phyloP scores from a whole-genome alignment of 2,329 filamentous ascomycete species.

The Arthrobotrys entomopaga region DNA sequence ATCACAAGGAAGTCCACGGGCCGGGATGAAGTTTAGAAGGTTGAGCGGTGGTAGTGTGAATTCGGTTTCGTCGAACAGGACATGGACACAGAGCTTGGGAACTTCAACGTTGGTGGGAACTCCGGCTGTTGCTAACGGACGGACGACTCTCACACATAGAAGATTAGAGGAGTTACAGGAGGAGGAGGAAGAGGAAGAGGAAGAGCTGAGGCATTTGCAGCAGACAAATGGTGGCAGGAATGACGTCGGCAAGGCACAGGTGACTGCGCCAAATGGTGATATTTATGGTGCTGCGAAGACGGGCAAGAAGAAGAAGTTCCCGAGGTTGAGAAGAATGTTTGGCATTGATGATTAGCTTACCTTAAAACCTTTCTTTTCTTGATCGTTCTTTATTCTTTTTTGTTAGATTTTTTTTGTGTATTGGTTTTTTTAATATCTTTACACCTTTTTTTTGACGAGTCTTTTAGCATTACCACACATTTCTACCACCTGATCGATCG shows the following conservation, averaged over 20 bases:
- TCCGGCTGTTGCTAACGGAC: slow-evolving; percentile 13
- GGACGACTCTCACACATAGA: slow-evolving; percentile 20
- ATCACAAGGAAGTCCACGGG: slow-evolving; percentile 11
- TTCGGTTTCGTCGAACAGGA: slow-evolving; percentile 28
- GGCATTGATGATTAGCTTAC: slow-evolving; percentile 43
- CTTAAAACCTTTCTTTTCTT: slow-evolving; percentile 5
- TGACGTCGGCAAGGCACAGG: slow-evolving; percentile 25
- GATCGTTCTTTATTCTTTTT: slow-evolving; percentile 21
- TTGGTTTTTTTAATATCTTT: slow-evolving; percentile 8
- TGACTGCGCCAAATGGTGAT: slow-evolving; percentile 31
- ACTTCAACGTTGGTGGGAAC: slow-evolving; percentile 44
- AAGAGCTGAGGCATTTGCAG: slow-evolving; percentile 8
- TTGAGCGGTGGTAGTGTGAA: slow-evolving; percentile 39
- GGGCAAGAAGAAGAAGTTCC: slow-evolving; percentile 53
- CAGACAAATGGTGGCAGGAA: not conserved
- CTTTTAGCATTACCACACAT: not conserved
- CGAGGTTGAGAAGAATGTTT: slow-evolving; percentile 50
- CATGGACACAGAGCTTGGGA: slow-evolving; percentile 41
- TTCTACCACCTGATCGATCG: too few relatives aligned
- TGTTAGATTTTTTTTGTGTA: slow-evolving; percentile 8
- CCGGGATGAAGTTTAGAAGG: slow-evolving; percentile 39
- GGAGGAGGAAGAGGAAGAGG: slow-evolving; percentile 37
- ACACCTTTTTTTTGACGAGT: not conserved
- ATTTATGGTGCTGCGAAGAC: slow-evolving; percentile 34
- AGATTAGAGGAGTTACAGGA: slow-evolving; percentile 29